Base-by-base conservation (phyloP, 169 alveolate genomes). In the Miamiensis avidus region DNA sequence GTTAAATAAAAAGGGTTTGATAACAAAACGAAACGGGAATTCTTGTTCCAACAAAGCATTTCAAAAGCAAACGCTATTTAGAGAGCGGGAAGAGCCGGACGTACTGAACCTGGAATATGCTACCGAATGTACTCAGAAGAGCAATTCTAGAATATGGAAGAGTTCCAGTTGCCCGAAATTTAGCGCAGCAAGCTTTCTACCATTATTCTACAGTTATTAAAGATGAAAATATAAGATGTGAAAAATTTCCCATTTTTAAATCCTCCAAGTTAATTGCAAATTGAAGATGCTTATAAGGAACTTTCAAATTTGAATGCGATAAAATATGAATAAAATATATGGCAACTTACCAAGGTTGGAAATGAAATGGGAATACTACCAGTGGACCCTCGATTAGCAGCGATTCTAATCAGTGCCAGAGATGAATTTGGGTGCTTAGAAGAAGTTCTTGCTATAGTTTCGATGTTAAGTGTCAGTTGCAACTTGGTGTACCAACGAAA, bases 341-440 rank as follows among this genome's bases (percentile, higher is more conserved):
- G n/a, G n/a, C n/a, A n/a, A n/a, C n/a, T n/a, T n/a, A 97, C 99
- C 0, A 94, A 94, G 11, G 84, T 96, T 65, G 99, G 99, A 31
- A 90, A 94, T 82, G 94, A 97, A 89, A 99, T 99, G 99, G 99
- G 99, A 0, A 99, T 98, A 88, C 98, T 98, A 89, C 99, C 99
- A 0, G 95, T 99, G 82, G 99, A 99, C 83, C 99, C 99, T 0
- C 99, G 99, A 0, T 95, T 99, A 65, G 95, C 99, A 29, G 99
- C 99, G 95, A 99, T 99, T 98, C 95, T 99, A 79, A 95, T 99
- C 69, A 94, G 96, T 34, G 97, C 98, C n/a, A n/a, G n/a, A 27
- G 98, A 93, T 69, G 90, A 95, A 78, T 93, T 93, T 69, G 97
- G 97, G 31, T 98, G 99, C 87, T 92, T 99, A 83, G 94, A 97